Conservation (phyloP, 805 yeast species). For the Saccharomyces kudriavzevii region DNA sequence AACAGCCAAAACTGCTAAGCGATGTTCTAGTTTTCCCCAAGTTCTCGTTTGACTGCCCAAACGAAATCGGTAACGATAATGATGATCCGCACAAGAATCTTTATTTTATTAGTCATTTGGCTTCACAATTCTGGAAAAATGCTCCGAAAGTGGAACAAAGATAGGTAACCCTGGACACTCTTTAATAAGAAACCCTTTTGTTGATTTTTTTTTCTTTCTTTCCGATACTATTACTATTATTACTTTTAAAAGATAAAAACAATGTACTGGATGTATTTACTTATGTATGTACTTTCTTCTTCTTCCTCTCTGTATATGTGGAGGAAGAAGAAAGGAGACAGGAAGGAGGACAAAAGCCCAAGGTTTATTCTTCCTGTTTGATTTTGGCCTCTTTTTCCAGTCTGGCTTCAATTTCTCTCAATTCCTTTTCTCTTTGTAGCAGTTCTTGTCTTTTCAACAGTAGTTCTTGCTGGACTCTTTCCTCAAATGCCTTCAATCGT, state of each 20-base stretch:
- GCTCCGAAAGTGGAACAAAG: constrained; percentile 19
- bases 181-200: not conserved
- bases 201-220: not conserved
- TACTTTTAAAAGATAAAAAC: not conserved
- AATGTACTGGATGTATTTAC: not conserved
- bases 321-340: not conserved
- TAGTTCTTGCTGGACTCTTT: constrained; percentile 81
- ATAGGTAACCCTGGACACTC: not conserved
- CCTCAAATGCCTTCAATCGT: constrained; percentile 76
- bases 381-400: constrained; percentile 47
- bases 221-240: not conserved
- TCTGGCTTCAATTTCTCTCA: constrained; percentile 71
- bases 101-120: constrained; percentile 25
- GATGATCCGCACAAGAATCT: constrained; percentile 21
- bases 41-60: constrained; percentile 29
- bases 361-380: constrained; percentile 14
- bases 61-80: constrained; percentile 10
- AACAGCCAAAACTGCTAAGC: constrained; percentile 47
- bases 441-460: constrained; percentile 74
- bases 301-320: not conserved
- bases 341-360: not conserved
- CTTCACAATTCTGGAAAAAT: constrained; percentile 28
- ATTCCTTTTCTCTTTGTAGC: constrained; percentile 74
- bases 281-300: not conserved
- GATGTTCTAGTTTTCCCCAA: constrained; percentile 63